Evolutionary conservation across 2,329 filamentous ascomycete genomes (phyloP).

Genomic region (Diaporthe citriasiana): DNA sequence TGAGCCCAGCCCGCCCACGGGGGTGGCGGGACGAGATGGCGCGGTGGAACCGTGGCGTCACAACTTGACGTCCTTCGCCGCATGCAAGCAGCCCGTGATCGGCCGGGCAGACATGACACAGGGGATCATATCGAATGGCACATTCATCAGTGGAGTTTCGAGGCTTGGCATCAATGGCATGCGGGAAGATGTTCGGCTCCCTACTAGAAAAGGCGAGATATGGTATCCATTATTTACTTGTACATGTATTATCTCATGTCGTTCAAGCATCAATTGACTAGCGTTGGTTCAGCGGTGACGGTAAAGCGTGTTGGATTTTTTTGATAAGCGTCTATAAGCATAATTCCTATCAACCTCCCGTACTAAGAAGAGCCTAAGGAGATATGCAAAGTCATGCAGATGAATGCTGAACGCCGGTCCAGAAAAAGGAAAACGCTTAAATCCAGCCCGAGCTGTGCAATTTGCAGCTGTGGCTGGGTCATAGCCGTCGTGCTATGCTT

Average conservation of each 20-base stretch:
- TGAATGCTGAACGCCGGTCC: constrained; percentile 28
- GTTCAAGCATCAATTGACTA: not conserved
- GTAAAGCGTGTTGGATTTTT: constrained; percentile 2
- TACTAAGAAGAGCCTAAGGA: constrained; percentile 14
- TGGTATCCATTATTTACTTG: not conserved
- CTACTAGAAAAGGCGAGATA: not conserved
- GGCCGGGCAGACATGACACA: not conserved
- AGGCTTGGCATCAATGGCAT: not conserved
- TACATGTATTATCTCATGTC: not conserved
- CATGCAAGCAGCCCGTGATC: not conserved
- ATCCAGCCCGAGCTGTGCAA: not conserved
- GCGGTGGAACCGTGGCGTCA: constrained; percentile 26
- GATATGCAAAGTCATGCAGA: constrained; percentile 25
- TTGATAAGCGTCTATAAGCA: constrained; percentile 29
- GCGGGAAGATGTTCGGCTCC: too few species aligned
- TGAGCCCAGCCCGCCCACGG: not conserved
- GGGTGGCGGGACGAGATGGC: constrained; percentile 1
- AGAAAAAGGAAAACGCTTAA: constrained; percentile 5
- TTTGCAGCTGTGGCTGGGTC: constrained; percentile 10
- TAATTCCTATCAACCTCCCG: not conserved
- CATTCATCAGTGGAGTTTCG: not conserved
- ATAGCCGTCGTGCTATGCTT: not conserved
- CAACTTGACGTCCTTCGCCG: not conserved
- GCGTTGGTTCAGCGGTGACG: not conserved
- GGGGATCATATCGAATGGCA: not conserved